Evolutionary conservation across 2,329 filamentous ascomycete genomes (phyloP).

Genomic region (Botrytis fabae): DNA sequence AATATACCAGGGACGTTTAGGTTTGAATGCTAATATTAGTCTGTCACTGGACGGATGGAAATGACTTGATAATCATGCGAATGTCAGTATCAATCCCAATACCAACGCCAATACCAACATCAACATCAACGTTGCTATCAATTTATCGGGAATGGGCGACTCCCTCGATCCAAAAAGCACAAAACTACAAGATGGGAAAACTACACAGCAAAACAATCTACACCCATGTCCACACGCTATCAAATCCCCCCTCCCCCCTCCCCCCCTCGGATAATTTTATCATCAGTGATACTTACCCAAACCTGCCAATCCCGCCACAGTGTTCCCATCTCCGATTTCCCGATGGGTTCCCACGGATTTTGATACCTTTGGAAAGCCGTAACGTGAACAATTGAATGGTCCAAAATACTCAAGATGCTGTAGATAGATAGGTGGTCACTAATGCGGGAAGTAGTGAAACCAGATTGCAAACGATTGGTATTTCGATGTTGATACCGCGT

Average conservation of each 20-base stretch:
- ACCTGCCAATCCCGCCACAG: neutral
- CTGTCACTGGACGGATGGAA: constrained; percentile 16
- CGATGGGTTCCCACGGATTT: neutral
- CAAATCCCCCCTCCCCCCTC: neutral
- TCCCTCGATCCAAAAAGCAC: neutral
- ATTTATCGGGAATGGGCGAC: neutral
- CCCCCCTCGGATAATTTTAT: neutral
- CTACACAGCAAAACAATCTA: neutral
- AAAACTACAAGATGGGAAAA: neutral
- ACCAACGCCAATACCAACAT: neutral
- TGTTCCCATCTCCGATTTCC: neutral
- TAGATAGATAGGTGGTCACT: neutral
- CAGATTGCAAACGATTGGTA: neutral
- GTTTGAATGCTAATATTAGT: neutral
- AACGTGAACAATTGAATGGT: neutral
- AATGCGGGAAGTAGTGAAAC: constrained; percentile 7
- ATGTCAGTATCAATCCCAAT: neutral
- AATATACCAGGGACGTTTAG: neutral
- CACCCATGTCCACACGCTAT: neutral
- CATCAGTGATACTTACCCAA: neutral
- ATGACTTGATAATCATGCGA: neutral
- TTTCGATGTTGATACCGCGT: neutral
- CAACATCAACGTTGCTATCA: neutral
- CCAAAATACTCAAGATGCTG: neutral
- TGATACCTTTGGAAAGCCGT: neutral